phyloP scores from a whole-genome alignment of 129 eudicot genomes.

The Chrysanthemum makinoi region DNA sequence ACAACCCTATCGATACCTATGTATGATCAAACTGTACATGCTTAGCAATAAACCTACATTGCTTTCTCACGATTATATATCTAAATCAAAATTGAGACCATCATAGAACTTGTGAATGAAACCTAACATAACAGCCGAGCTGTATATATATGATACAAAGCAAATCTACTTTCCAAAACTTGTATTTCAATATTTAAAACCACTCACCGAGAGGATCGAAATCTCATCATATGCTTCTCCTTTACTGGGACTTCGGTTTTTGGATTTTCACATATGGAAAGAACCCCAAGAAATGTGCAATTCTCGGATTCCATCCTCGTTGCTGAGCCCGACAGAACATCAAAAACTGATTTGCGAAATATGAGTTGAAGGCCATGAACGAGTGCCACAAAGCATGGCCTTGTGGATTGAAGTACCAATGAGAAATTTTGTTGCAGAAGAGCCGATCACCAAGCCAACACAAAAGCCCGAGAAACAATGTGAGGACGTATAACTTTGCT shows the following conservation, averaged over 20 bases:
- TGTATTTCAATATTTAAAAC: background rate
- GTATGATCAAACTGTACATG: background rate
- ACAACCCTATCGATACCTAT: background rate
- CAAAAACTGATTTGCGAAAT: conserved; percentile 64
- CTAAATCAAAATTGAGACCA: conserved; percentile 18
- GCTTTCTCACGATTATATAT: background rate
- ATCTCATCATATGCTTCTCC: background rate
- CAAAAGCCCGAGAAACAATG: conserved; percentile 44
- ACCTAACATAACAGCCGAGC: conserved; percentile 9
- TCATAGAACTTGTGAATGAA: background rate
- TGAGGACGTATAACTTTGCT: conserved; percentile 53
- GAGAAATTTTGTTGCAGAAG: conserved; percentile 51
- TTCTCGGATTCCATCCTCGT: conserved; percentile 68
- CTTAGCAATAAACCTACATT: background rate
- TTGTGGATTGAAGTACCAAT: conserved; percentile 73
- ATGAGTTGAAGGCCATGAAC: conserved; percentile 70
- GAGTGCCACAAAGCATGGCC: conserved; percentile 85
- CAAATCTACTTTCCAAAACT: conserved; percentile 7
- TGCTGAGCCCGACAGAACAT: conserved; percentile 88
- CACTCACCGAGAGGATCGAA: background rate
- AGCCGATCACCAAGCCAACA: conserved; percentile 70
- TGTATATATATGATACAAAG: conserved; percentile 18
- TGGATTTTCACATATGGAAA: conserved; percentile 76
- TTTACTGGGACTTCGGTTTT: conserved; percentile 57
- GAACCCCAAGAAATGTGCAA: conserved; percentile 50